Conservation (phyloP, 352 stramenopile species). For the Phytophthora lateralis region DNA sequence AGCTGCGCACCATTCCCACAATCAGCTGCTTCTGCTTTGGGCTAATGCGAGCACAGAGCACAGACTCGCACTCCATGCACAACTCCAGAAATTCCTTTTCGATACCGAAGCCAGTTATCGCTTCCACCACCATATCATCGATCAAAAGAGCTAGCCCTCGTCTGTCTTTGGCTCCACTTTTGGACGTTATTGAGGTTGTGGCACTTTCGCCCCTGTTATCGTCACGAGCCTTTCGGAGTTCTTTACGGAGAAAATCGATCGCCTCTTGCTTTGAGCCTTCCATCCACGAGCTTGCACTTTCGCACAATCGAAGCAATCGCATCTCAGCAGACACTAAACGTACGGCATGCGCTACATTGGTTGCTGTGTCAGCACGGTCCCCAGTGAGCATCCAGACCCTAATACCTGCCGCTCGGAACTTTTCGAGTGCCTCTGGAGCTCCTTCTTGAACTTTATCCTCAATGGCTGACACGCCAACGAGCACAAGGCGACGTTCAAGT, state of each 20-base stretch:
- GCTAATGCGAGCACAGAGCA: constrained; percentile 96
- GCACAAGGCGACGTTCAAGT: constrained; percentile 50
- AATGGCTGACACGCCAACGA: constrained; percentile 65
- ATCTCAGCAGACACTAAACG: constrained; percentile 62
- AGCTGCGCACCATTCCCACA: constrained; percentile 89
- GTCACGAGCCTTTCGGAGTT: constrained; percentile 26
- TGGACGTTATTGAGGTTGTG: constrained; percentile 5
- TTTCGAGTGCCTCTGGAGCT: constrained; percentile 56
- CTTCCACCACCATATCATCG: constrained; percentile 56
- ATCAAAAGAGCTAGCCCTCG: constrained; percentile 47
- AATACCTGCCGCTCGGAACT: constrained; percentile 64
- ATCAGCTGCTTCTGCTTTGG: constrained; percentile 98
- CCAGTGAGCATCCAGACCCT: constrained; percentile 84
- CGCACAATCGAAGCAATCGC: constrained; percentile 49
- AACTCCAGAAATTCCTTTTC: constrained; percentile 53
- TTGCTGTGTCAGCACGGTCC: constrained; percentile 66
- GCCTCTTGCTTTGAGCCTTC: constrained; percentile 30
- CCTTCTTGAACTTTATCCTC: constrained; percentile 77
- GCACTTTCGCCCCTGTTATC: constrained; percentile 2
- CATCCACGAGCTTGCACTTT: constrained; percentile 25
- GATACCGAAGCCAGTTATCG: constrained; percentile 40
- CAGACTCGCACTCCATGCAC: constrained; percentile 88
- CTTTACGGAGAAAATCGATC: constrained; percentile 32
- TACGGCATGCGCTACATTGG: constrained; percentile 63
- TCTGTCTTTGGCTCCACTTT: neutral